Conservation (phyloP, 805 yeast species). For the Starmerella bombicola region DNA sequence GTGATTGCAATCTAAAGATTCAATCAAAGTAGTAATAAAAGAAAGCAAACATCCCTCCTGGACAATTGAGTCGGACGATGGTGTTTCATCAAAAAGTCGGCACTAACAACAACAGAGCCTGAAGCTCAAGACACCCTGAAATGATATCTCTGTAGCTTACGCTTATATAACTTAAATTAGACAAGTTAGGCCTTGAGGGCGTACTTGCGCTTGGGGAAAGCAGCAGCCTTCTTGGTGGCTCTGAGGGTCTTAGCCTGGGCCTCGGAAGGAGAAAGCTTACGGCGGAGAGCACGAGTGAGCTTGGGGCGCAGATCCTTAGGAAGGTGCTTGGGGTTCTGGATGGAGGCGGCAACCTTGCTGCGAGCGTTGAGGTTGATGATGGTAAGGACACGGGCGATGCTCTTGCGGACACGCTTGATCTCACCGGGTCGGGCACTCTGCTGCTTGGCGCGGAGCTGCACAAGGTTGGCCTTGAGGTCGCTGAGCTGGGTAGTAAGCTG, state of each 20-base stretch:
- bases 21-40: too few relatives aligned
- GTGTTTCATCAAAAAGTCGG: too few relatives aligned
- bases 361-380: slow-evolving; percentile 95
- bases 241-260: slow-evolving; percentile 68
- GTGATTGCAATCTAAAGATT: too few relatives aligned
- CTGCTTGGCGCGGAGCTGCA: slow-evolving; percentile 91
- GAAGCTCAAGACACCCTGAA: too few relatives aligned
- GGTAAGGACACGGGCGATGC: slow-evolving; percentile 96
- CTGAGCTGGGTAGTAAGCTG: slow-evolving; percentile 88
- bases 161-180: slow-evolving; percentile 9
- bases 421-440: slow-evolving; percentile 52
- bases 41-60: too few relatives aligned
- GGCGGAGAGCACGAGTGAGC: slow-evolving; percentile 99
- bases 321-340: slow-evolving; percentile 72
- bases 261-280: slow-evolving; percentile 83
- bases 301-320: slow-evolving; percentile 99
- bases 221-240: slow-evolving; percentile 81
- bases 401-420: slow-evolving; percentile 94
- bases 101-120: too few relatives aligned
- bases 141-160: too few relatives aligned
- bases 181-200: slow-evolving; percentile 84
- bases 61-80: too few relatives aligned
- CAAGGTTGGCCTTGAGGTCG: slow-evolving; percentile 93
- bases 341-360: slow-evolving; percentile 85
- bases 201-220: slow-evolving; percentile 97